phyloP scores from a whole-genome alignment of 2,329 filamentous ascomycete species.

The Diaporthe caulivora region DNA sequence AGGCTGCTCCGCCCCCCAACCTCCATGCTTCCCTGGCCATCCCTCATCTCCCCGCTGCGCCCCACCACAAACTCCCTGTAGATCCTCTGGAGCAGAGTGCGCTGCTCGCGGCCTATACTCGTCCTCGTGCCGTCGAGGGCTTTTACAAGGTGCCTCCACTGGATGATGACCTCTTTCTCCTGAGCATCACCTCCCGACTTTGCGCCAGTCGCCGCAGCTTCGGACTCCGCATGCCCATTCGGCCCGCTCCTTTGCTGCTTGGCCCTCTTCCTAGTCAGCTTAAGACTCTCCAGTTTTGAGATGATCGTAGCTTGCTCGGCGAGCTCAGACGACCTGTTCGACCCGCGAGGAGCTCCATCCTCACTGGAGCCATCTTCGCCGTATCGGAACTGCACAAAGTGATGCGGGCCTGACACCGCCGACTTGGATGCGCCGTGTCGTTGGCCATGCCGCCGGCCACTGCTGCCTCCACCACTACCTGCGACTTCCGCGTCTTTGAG shows the following conservation, averaged over 20 bases:
- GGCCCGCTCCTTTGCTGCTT: slow-evolving; percentile 59
- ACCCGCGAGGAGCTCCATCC: slow-evolving; percentile 54
- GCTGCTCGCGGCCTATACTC: slow-evolving; percentile 86
- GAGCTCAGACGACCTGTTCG: slow-evolving; percentile 67
- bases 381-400: slow-evolving; percentile 88
- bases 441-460: slow-evolving; percentile 48
- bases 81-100: slow-evolving; percentile 79
- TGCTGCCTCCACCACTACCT: slow-evolving; percentile 50
- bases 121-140: slow-evolving; percentile 82
- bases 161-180: slow-evolving; percentile 79
- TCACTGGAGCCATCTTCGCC: slow-evolving; percentile 68
- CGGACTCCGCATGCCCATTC: slow-evolving; percentile 44
- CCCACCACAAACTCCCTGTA: slow-evolving; percentile 95
- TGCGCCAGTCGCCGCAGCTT: slow-evolving; percentile 6
- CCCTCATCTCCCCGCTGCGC: slow-evolving; percentile 94
- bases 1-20: slow-evolving; percentile 92
- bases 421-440: slow-evolving; percentile 29
- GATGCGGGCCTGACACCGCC: slow-evolving; percentile 52
- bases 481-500: slow-evolving; percentile 70
- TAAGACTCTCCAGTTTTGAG: slow-evolving; percentile 85
- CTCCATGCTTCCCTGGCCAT: slow-evolving; percentile 90
- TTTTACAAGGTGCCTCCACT: slow-evolving; percentile 85
- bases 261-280: slow-evolving; percentile 74
- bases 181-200: slow-evolving; percentile 40
- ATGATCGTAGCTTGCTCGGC: slow-evolving; percentile 83